Evolutionary conservation across 2,329 filamentous ascomycete species (phyloP), one percentile per base, ranked within the genome.

Genomic region (Colletotrichum kahawae): DNA sequence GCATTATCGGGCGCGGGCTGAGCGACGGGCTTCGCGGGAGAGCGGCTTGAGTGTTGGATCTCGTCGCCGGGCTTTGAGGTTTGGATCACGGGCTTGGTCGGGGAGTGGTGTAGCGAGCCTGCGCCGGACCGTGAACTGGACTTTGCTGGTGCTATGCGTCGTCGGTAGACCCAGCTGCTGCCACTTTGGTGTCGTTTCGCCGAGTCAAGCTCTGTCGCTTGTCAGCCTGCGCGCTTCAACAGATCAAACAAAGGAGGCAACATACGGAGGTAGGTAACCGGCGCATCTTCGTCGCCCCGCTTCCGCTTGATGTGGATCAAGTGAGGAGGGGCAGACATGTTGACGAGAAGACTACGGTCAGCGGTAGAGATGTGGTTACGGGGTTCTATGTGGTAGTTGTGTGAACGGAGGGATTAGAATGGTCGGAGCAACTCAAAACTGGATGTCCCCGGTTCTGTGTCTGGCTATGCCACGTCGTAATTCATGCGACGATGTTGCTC

Each of bases 221-320:
- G 33, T 76, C 16, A 76, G 70, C 43, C 51, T 6, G 18, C 13
- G 31, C 4, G 14, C 13, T 63, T 31, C 21, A 21, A 4, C 7
- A 16, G 12, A 71, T 65, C 14, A 21, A 64, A 60, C 59, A 43
- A 34, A 72, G 71, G 63, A 62, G 65, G 27, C 31, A 18, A 34
- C 88, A 76, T 79, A 92, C 90, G 87, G 62, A 92, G 86, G 78
- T 90, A 90, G 68, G 89, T 87, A 66, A 92, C 88, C 5, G 90
- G 89, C 14, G 85, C 83, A 38, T 87, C 86, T 73, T 90, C 87
- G 18, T 88, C 88, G 66, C 87, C 87, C 54, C 89, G 88, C 83
- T 92, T 92, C 79, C 90, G 90, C 86, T 92, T 92, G 77, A 92
- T 88, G 72, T 89, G 88, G 82, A 92, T 92, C 64, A 90, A 83